Conservation (phyloP, 2,329 filamentous ascomycete species). For the Graphilbum fragrans region DNA sequence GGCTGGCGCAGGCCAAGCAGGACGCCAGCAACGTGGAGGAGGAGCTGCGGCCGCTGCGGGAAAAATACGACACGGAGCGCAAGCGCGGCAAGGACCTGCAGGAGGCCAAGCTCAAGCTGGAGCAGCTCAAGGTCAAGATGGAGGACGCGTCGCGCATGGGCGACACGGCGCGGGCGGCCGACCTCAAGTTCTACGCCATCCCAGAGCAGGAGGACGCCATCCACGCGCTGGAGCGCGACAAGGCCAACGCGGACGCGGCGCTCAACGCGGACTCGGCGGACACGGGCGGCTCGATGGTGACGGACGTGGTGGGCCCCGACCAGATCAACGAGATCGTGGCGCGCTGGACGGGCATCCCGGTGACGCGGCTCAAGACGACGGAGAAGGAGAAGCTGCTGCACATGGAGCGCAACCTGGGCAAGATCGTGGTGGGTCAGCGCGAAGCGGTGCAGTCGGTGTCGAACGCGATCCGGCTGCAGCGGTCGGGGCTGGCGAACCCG, state of each 20-base stretch:
- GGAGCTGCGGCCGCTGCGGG: constrained; percentile 78
- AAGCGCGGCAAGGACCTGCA: constrained; percentile 84
- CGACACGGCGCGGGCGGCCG: constrained; percentile 77
- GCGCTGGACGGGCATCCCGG: constrained; percentile 95
- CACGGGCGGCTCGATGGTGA: constrained; percentile 61
- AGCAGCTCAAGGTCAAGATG: constrained; percentile 79
- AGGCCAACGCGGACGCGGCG: constrained; percentile 63
- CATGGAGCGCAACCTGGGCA: constrained; percentile 80
- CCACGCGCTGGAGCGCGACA: constrained; percentile 67
- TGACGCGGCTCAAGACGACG: constrained; percentile 83
- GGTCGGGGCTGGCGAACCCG: constrained; percentile 87
- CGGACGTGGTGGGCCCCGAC: constrained; percentile 88
- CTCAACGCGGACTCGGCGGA: constrained; percentile 45
- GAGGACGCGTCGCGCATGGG: constrained; percentile 85
- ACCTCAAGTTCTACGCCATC: constrained; percentile 94
- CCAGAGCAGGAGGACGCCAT: constrained; percentile 80
- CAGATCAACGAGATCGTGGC: constrained; percentile 99
- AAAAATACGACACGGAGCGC: constrained; percentile 94
- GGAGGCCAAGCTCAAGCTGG: constrained; percentile 88
- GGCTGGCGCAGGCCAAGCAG: constrained; percentile 70
- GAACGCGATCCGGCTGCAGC: constrained; percentile 89
- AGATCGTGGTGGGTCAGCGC: constrained; percentile 83
- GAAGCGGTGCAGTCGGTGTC: constrained; percentile 89
- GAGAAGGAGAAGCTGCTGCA: constrained; percentile 98
- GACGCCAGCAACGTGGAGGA: constrained; percentile 93